These are phyloP conservation scores for Chalaropsis thielavioides DNA, from an alignment of 2,329 filamentous ascomycete genomes.

Conservation along the genomic window DNA sequence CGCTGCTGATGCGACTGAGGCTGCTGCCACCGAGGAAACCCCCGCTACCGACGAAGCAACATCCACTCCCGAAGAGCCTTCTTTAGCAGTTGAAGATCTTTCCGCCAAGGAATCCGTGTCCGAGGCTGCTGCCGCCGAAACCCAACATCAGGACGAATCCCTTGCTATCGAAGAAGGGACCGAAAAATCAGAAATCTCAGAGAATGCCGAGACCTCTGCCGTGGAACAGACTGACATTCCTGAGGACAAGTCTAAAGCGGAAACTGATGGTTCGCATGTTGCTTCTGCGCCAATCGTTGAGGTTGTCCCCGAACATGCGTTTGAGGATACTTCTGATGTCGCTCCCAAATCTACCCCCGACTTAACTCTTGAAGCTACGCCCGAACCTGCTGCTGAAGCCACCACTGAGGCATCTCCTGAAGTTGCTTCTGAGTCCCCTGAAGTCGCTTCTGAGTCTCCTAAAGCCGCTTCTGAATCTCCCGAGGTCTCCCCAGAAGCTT, in stretches of 20 bases:
- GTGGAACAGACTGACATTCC: not conserved
- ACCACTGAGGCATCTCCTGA: not conserved
- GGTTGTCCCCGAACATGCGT: not conserved
- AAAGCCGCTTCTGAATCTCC: not conserved
- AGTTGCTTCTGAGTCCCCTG: too few relatives aligned
- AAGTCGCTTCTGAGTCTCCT: not conserved
- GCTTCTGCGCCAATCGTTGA: not conserved
- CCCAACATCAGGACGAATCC: not conserved
- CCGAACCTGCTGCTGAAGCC: not conserved
- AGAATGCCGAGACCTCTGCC: too few relatives aligned
- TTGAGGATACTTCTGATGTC: not conserved
- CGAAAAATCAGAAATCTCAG: too few relatives aligned
- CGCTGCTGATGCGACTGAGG: not conserved
- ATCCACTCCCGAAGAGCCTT: constrained; percentile 7
- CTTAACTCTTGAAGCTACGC: not conserved
- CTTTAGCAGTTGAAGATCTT: not conserved
- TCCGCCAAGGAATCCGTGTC: not conserved
- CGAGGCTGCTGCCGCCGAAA: not conserved
- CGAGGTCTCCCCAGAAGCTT: not conserved
- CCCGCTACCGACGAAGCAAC: constrained; percentile 5
- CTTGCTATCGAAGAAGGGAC: too few relatives aligned
- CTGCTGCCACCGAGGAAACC: not conserved
- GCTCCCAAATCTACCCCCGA: not conserved
- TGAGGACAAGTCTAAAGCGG: not conserved
- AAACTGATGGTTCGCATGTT: not conserved